Percentiles rank a stretch among this genome's conserved stretches.
phyloP scores from a whole-genome alignment of 2,329 filamentous ascomycete genomes.

The Pseudopyrenochaeta lycopersici region DNA sequence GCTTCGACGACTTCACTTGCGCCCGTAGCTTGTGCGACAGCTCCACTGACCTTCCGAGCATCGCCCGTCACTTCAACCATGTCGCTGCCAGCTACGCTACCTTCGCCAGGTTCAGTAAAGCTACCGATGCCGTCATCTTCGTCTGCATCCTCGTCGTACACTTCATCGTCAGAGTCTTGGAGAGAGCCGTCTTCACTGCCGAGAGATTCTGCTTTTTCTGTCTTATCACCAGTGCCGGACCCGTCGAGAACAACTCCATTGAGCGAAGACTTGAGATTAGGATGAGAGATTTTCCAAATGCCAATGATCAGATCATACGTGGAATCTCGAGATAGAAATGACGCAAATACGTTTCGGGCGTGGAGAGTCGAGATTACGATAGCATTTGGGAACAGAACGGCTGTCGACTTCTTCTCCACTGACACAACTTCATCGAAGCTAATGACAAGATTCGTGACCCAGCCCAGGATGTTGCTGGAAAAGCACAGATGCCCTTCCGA shows the following conservation, averaged over 20 bases:
- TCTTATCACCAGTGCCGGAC: conserved; percentile 80
- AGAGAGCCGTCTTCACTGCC: conserved; percentile 58
- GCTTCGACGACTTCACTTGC: conserved; percentile 45
- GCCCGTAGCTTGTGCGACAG: conserved; percentile 51
- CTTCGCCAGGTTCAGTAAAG: conserved; percentile 64
- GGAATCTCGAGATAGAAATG: conserved; percentile 90
- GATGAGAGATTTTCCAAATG: conserved; percentile 97
- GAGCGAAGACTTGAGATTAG: conserved; percentile 86
- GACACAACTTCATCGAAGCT: conserved; percentile 98
- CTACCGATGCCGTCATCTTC: conserved; percentile 75
- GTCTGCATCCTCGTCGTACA: conserved; percentile 82
- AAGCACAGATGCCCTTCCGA: conserved; percentile 98
- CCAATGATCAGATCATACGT: conserved; percentile 97
- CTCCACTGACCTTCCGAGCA: conserved; percentile 74
- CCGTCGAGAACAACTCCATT: conserved; percentile 87
- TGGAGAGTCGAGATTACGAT: conserved; percentile 96
- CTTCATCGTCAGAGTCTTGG: conserved; percentile 76
- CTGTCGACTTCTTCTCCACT: conserved; percentile 95
- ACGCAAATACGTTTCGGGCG: conserved; percentile 94
- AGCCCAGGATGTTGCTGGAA: conserved; percentile 97
- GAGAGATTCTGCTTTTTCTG: conserved; percentile 78
- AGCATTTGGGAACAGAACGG: conserved; percentile 94
- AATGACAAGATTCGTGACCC: conserved; percentile 97
- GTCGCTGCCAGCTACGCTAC: conserved; percentile 65
- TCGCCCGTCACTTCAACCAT: conserved; percentile 61